Evolutionary conservation across 2,329 filamentous ascomycete species (phyloP).

Genomic region (Cadophora malorum): DNA sequence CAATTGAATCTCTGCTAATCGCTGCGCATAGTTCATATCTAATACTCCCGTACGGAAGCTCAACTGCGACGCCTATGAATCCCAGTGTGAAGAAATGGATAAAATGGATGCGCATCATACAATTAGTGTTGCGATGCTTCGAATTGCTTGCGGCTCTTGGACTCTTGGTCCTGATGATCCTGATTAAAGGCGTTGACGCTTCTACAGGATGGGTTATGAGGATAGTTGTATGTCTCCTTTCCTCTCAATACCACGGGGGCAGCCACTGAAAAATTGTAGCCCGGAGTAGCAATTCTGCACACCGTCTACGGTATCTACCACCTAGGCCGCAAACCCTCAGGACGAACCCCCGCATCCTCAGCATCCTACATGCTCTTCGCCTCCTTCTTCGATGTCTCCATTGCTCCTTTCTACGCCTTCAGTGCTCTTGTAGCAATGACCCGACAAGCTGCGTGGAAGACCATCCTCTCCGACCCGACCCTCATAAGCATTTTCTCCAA

Average conservation of each 20-base stretch:
- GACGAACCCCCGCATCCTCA: constrained; percentile 78
- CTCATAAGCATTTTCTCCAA: constrained; percentile 66
- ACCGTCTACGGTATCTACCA: constrained; percentile 83
- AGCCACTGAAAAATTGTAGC: constrained; percentile 55
- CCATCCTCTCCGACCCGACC: constrained; percentile 64
- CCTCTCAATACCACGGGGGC: too few relatives aligned
- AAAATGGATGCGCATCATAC: constrained; percentile 70
- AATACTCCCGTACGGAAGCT: constrained; percentile 66
- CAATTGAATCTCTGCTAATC: constrained; percentile 25
- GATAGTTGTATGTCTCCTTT: constrained; percentile 66
- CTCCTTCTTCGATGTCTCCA: constrained; percentile 68
- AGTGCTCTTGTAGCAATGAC: constrained; percentile 55
- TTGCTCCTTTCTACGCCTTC: constrained; percentile 63
- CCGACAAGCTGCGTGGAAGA: constrained; percentile 63
- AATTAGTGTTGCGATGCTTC: constrained; percentile 71
- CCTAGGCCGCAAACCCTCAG: constrained; percentile 71
- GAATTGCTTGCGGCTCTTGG: constrained; percentile 74
- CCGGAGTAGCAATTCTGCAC: constrained; percentile 75
- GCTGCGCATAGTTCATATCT: constrained; percentile 56
- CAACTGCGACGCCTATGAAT: constrained; percentile 70
- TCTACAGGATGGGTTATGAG: constrained; percentile 77
- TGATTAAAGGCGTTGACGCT: constrained; percentile 71
- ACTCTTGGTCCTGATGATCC: constrained; percentile 76
- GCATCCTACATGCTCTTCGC: constrained; percentile 91
- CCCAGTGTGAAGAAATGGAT: constrained; percentile 73